These are phyloP conservation scores for Penicillium lividum DNA, from an alignment of 495 filamentous ascomycete genomes.

Conservation along the genomic window DNA sequence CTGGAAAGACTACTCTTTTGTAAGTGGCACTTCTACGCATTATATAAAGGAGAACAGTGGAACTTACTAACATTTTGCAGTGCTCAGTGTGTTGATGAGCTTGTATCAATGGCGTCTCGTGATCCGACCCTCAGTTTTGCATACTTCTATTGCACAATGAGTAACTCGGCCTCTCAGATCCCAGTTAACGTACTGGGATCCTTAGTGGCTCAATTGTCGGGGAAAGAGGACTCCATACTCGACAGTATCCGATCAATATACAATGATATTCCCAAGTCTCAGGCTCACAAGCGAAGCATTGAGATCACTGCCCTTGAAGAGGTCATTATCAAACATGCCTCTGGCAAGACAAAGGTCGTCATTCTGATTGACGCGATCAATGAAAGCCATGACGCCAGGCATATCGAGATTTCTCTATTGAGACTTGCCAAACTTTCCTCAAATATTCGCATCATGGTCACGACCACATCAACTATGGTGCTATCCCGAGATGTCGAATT, in stretches of 20 bases:
- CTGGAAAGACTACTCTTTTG: constrained; percentile 28
- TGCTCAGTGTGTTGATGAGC: constrained; percentile 23
- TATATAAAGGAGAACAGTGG: not conserved
- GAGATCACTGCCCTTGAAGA: constrained; percentile 21
- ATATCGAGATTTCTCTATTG: constrained; percentile 17
- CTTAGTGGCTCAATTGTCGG: constrained; percentile 23
- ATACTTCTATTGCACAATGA: constrained; percentile 29
- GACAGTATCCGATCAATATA: constrained; percentile 15
- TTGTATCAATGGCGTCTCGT: constrained; percentile 12
- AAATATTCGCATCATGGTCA: constrained; percentile 23
- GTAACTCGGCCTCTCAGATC: constrained; percentile 22
- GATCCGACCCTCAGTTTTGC: constrained; percentile 12
- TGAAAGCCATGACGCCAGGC: constrained; percentile 18
- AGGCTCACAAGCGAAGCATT: constrained; percentile 18
- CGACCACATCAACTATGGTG: constrained; percentile 13
- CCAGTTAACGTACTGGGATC: constrained; percentile 23
- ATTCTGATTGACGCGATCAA: constrained; percentile 25
- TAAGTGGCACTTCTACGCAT: constrained; percentile 5
- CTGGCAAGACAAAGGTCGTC: constrained; percentile 7
- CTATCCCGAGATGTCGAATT: not conserved
- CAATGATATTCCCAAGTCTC: constrained; percentile 16
- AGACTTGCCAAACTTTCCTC: constrained; percentile 11
- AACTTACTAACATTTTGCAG: constrained; percentile 7
- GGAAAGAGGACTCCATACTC: constrained; percentile 15
- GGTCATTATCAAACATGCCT: constrained; percentile 18